Evolutionary conservation across 2,329 filamentous ascomycete species (phyloP), one percentile per base, ranked within the genome.

Genomic region (Paraconiothyrium sp.): DNA sequence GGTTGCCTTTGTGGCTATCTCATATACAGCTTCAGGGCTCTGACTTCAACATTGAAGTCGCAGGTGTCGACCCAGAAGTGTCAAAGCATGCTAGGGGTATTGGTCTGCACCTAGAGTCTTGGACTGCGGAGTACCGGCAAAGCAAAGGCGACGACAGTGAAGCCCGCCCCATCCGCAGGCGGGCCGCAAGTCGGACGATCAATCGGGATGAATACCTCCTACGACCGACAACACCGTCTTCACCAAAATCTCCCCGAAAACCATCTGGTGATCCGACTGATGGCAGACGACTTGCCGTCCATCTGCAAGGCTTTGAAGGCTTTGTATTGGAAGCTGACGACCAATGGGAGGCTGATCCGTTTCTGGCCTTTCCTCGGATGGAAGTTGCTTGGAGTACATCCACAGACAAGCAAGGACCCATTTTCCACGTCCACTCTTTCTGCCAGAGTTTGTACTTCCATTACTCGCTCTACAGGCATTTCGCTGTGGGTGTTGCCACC

Each of bases 391-490:
- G 98, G 59, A 93, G 90, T 32, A 96, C 95, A 0, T 85, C 89
- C 4, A 96, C 92, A 66, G 95, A 99, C 76, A 88, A 88, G 34
- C 92, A 97, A 72, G 94, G 94, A 0, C 92, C 93, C 0, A 85
- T 97, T 6, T 92, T 97, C 72, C 93, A 98, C 73, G 80, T 98
- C 47, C 93, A 96, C 67, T 91, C 92, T 0, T 88, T 91, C 56
- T 86, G 95, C 22, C 90, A 91, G 67, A 92, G 91, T 6, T 80
- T 99, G 1, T 88, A 92, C 63, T 73, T 97, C 8, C 91, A 96
- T 54, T 98, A 98, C 75, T 99, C 96, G 0, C 85, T 99, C 0
- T 97, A 96, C 76, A 90, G 94, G 3, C 94, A 97, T 75, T 99
- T 97, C 74, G 91, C 94, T 0, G 85, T 96, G 30, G 92, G 93